Evolutionary conservation across 441 rosid genomes (phyloP).

Genomic region (Populus trichocarpa): DNA sequence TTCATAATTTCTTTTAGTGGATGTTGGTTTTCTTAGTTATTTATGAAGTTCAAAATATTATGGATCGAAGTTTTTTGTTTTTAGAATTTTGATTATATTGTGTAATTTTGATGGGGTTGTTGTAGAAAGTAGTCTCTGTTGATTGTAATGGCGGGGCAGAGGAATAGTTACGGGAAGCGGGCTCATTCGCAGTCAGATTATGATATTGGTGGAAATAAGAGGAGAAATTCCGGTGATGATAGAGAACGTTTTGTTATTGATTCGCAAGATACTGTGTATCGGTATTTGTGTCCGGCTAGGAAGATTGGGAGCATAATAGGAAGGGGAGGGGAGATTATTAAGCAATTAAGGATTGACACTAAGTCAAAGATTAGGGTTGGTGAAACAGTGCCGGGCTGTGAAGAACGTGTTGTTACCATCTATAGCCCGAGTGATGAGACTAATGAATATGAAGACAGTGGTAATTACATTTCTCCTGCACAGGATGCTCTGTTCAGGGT

Average conservation of each 20-base stretch:
- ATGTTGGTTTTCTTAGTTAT: background rate
- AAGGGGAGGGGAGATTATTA: constrained; percentile 91
- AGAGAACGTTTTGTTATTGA: constrained; percentile 60
- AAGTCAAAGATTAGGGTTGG: constrained; percentile 84
- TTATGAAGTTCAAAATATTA: background rate
- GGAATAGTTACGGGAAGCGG: constrained; percentile 81
- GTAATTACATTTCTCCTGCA: constrained; percentile 65
- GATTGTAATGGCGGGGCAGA: constrained; percentile 61
- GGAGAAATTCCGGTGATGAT: constrained; percentile 69
- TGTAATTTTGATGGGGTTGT: background rate
- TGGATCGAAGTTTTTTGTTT: background rate
- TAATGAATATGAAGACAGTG: constrained; percentile 58
- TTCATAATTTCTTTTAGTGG: background rate
- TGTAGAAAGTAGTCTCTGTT: background rate
- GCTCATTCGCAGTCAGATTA: constrained; percentile 66
- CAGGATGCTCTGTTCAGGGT: constrained; percentile 92
- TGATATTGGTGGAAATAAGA: constrained; percentile 60
- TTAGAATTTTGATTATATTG: background rate
- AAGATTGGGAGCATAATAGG: constrained; percentile 97
- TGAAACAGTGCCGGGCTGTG: constrained; percentile 71
- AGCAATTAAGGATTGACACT: constrained; percentile 83
- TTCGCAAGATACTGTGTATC: constrained; percentile 70
- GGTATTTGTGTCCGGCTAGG: constrained; percentile 79
- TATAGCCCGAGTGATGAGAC: constrained; percentile 89
- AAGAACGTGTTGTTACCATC: constrained; percentile 92